Base-by-base conservation (phyloP, 2,329 filamentous ascomycete species). In the Aureobasidium lini region DNA sequence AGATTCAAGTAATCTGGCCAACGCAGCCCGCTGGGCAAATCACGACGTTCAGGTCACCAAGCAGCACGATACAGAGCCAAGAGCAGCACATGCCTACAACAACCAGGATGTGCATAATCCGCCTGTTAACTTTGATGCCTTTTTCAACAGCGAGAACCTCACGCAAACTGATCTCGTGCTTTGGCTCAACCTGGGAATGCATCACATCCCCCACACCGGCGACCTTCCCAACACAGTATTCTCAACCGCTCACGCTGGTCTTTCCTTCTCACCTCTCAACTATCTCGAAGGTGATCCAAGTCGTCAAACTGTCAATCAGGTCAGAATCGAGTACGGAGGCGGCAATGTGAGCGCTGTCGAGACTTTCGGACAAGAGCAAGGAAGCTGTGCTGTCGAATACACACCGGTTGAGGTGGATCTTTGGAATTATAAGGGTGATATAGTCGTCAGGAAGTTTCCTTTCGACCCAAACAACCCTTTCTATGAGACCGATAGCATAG, bases 121-220 rank as follows among this genome's bases (percentile, higher is more conserved):
- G 7, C 71, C 74, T 53, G 70, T 77, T 16, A 73, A 78, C 64
- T 79, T 79, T 61, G 60, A 62, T 50, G 71, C 73, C 50, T 76
- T 76, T 65, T 74, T 79, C 57, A 64, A 79, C 61, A 72, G 70
- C 47, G 75, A 80, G 64, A 69, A 62, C 9, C 65, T 79, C 3
- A 64, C 68, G 42, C 72, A 79, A 58, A 74, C 77, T 65, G 77
- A 79, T 58, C 60, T 80, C 11, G 79, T 82, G 2, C 57, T 83
- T 11, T 83, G 77, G 75, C 73, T 83, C 61, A 83, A 80, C 60
- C 65, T 81, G 7, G 81, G 81, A 15, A 83, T 81, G 77, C 80
- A 84, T 64, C 81, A 84, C 65, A 69, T 82, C n/a, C 78, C 81
- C 9, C 76, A 81, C 64, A 78, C 79, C 1, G 76, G 75, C 18